Evolutionary conservation across 2,329 filamentous ascomycete species (phyloP), one percentile per base, ranked within the genome.

Genomic region (Calonectria leucothoes): DNA sequence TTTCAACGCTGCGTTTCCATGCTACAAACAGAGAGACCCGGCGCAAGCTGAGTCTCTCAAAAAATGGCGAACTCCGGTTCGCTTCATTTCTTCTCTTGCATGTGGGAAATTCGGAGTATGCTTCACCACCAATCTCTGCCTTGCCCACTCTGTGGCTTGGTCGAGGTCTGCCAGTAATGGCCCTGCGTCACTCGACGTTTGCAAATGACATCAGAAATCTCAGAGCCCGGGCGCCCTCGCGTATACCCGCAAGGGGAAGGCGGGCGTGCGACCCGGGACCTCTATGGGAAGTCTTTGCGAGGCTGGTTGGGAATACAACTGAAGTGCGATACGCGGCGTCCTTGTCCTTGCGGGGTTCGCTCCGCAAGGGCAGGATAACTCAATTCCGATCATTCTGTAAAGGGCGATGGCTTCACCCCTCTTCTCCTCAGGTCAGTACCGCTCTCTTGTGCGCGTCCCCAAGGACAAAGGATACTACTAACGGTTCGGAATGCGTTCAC

Each of bases 31-130:
- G 90, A 94, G 88, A 88, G 80, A 76, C 70, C 39, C 5, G 42
- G 57, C 51, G 59, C 33, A 57, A 39, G 65, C 69, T 1, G 35
- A 65, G 71, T 70, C 68, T 82, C 76, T 81, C 75, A 66, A 27
- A 59, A 10, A 63, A 31, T 14, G 27, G 65, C 68, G 69, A 77
- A 87, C 52, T 51, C 29, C 37, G 27, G 27, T 42, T 70, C 51
- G 49, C 49, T 35, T 33, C 1, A 55, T 14, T 66, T 59, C n/a
- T 49, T 2, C 51, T 8, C 65, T 76, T 25, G 94, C 95, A 96
- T 95, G 95, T 96, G 94, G 95, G 94, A 97, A 97, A 97, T 96
- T 97, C 94, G 94, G 95, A 97, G 95, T 94, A 97, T 93, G 96
- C 94, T 96, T 94, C 95, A 83, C 78, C 69, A 74, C 82, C 84